Evolutionary conservation across 371 early-diverging fungal species (phyloP), one percentile per base, ranked within the genome.

Genomic region (Mucor lusitanicus): DNA sequence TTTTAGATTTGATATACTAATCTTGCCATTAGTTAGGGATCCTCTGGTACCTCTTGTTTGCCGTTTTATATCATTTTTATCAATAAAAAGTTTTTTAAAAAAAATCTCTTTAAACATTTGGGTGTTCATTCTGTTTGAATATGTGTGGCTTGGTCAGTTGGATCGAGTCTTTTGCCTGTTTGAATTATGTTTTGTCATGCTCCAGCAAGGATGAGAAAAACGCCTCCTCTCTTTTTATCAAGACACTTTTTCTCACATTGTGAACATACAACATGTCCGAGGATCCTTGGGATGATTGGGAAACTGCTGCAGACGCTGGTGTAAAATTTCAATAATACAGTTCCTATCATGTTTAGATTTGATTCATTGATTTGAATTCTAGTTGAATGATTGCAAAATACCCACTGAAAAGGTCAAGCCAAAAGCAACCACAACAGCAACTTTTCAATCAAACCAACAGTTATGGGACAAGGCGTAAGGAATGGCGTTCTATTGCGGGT

Each of bases 211-310:
- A n/a, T 21, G 48, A 48, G 57, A 15, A 57, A 57, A 35, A 57
- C 5, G 3, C 39, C 37, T 13, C 13, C 13, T 37, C n/a, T 56
- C 28, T 63, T 63, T 54, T 40, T 56, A 35, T n/a, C n/a, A n/a
- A n/a, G n/a, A n/a, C n/a, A n/a, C n/a, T n/a, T n/a, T n/a, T 19
- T 25, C 8, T 27, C 40, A 11, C 25, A 21, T 35, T 27, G 12
- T 6, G 27, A 37, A 37, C 37, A 53, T 33, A 42, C 17, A 39
- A 40, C 21, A 71, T 76, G 70, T 46, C 67, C 54, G 65, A 68
- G 30, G 76, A 79, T 57, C 79, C 79, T 39, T 79, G 77, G 79
- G 77, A 79, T 65, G 79, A 79, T 65, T 76, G 79, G 79, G 79
- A 79, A 68, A 67, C 74, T 48, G 79, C 77, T 37, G 77, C 79